Evolutionary conservation across 768 basidiomycete genomes (phyloP), one percentile per base, ranked within the genome.

Genomic region (Trametes meyenii): DNA sequence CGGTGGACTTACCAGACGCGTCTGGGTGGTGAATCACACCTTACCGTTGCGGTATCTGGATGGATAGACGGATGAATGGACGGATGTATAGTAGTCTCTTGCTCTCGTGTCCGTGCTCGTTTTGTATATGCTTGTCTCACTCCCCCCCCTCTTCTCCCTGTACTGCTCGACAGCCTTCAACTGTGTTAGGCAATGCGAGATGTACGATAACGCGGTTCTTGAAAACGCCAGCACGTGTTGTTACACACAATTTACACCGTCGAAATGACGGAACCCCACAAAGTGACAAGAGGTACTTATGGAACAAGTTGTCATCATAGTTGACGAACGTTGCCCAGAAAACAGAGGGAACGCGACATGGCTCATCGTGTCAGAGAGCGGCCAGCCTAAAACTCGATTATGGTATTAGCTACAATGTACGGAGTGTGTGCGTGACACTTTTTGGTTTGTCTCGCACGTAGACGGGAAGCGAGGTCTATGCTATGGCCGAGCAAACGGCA

Each of bases 1-100:
- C 29, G n/a, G 17, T 65, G 10, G 53, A 60, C 3, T 68, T 72
- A 56, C 64, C 68, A 3, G 57, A 55, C 23, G n/a, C n/a, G n/a
- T 54, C 52, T 10, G 48, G 57, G 16, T 63, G 60, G 59, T 67
- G 57, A 61, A 21, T 16, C 11, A 6, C n/a, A 21, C 24, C 17
- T 14, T 14, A 39, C 39, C 33, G n/a, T 39, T 49, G 13, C 54
- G 3, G 29, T 24, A 42, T 23, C 26, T 53, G 33, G 23, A 26
- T 52, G 14, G 36, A 16, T 50, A n/a, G n/a, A n/a, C n/a, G n/a
- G n/a, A n/a, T 53, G 33, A 16, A 26, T 52, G 14, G 36, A 16
- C 42, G 51, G 14, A 54, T 49, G 39, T 55, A 53, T 29, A 48
- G 5, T 63, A 50, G 45, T 44, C 12, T 10, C 1, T 23, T 55